A percentile compares a stretch with the other conserved stretches of the same genome.
These are phyloP conservation scores for Curvularia sp. DNA, from an alignment of 2,329 filamentous ascomycete genomes.

Conservation along the genomic window DNA sequence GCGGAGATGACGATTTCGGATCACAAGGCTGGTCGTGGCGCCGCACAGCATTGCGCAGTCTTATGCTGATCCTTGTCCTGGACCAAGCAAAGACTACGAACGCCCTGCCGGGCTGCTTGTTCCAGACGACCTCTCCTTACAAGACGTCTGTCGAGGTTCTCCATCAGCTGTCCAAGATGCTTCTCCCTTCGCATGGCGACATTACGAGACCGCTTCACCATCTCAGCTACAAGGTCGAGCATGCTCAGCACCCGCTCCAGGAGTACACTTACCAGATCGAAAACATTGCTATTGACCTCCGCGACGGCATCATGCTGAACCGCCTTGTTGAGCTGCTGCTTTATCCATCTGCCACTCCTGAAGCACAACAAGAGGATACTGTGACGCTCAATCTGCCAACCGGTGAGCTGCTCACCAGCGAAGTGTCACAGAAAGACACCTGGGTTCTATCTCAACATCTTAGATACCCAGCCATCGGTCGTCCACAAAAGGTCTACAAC, in stretches of 20 bases:
- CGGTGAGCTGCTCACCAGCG: slow-evolving; percentile 53
- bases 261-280: slow-evolving; percentile 65
- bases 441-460: slow-evolving; percentile 64
- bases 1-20: slow-evolving; percentile 52
- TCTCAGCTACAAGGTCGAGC: slow-evolving; percentile 62
- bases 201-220: slow-evolving; percentile 62
- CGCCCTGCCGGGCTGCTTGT: slow-evolving; percentile 55
- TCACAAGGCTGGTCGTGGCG: slow-evolving; percentile 59
- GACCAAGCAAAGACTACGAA: slow-evolving; percentile 60
- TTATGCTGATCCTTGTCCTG: slow-evolving; percentile 66
- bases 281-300: slow-evolving; percentile 68
- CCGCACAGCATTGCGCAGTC: slow-evolving; percentile 63
- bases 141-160: slow-evolving; percentile 65
- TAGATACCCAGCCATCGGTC: slow-evolving; percentile 63
- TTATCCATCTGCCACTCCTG: slow-evolving; percentile 50
- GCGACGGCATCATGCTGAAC: slow-evolving; percentile 67
- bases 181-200: slow-evolving; percentile 67
- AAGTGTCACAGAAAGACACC: slow-evolving; percentile 44
- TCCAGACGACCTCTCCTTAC: slow-evolving; percentile 58
- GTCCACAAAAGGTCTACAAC: slow-evolving; percentile 66
- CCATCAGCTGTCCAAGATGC: slow-evolving; percentile 58
- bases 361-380: slow-evolving; percentile 46
- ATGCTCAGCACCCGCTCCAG: slow-evolving; percentile 63
- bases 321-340: slow-evolving; percentile 66
- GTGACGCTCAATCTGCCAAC: slow-evolving; percentile 56